These are phyloP conservation scores for Botrytis galanthina DNA, from an alignment of 2,329 filamentous ascomycete genomes.

Conservation along the genomic window DNA sequence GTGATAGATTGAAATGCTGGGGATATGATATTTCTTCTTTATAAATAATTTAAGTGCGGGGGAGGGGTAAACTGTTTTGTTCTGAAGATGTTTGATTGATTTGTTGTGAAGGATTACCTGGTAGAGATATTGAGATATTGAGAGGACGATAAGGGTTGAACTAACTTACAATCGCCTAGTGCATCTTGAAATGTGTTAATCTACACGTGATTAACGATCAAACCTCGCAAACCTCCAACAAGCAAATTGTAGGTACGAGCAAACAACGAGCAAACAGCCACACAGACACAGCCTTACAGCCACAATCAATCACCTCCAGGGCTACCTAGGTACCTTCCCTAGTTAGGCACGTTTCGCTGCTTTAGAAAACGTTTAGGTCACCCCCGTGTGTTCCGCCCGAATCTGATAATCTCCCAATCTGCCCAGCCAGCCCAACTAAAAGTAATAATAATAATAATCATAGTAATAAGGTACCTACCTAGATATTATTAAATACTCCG, in stretches of 20 bases:
- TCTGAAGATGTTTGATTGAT: slow-evolving; percentile 5
- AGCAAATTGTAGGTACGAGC: background rate
- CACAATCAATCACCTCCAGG: background rate
- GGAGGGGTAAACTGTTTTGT: slow-evolving; percentile 4
- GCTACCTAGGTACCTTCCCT: background rate
- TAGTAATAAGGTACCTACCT: background rate
- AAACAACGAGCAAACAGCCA: background rate
- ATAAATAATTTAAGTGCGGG: background rate
- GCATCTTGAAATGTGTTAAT: background rate
- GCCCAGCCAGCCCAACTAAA: slow-evolving; percentile 7
- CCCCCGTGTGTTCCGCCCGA: background rate
- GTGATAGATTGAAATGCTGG: background rate
- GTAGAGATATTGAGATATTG: background rate
- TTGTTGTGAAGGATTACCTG: background rate
- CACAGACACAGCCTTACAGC: background rate
- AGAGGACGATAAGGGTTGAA: background rate
- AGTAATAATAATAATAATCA: background rate
- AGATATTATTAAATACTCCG: background rate
- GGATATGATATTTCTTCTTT: background rate
- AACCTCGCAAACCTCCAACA: background rate
- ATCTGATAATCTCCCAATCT: background rate
- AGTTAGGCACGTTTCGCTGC: background rate
- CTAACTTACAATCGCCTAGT: slow-evolving; percentile 5
- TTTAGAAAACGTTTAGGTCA: slow-evolving; percentile 4
- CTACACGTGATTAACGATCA: background rate